These are phyloP conservation scores for Flagelloscypha sp. DNA, from an alignment of 768 basidiomycete species.

Conservation along the genomic window DNA sequence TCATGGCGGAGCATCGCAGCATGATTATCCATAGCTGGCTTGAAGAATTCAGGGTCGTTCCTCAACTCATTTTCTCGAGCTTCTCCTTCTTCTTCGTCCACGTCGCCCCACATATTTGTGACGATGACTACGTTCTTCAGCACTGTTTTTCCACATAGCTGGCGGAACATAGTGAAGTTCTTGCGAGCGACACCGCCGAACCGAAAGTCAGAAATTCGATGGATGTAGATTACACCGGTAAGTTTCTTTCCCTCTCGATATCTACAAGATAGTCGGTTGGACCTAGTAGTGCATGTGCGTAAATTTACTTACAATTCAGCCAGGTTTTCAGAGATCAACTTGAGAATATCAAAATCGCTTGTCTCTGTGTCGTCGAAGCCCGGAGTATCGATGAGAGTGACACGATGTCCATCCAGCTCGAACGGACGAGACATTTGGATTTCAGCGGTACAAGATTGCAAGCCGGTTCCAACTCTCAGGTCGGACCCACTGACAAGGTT, in stretches of 20 bases:
- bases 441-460: conserved; percentile 28
- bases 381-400: conserved; percentile 34
- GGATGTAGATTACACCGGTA: conserved; percentile 25
- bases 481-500: conserved; percentile 25
- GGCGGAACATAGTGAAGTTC: conserved; percentile 25
- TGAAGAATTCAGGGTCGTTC: conserved; percentile 30
- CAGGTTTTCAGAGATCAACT: conserved; percentile 18
- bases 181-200: conserved; percentile 21
- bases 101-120: conserved; percentile 31
- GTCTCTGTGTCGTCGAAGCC: conserved; percentile 29
- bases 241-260: conserved; percentile 10
- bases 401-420: conserved; percentile 18
- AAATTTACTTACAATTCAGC: conserved; percentile 14
- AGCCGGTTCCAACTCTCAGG: conserved; percentile 22
- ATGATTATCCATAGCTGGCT: conserved; percentile 33
- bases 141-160: conserved; percentile 24
- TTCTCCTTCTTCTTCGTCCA: conserved; percentile 3
- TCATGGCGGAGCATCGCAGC: conserved; percentile 29
- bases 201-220: conserved; percentile 26
- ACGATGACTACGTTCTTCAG: conserved; percentile 22
- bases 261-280: background rate
- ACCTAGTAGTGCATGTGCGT: background rate
- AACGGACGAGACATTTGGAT: conserved; percentile 23
- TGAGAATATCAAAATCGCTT: conserved; percentile 18
- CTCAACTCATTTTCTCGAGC: conserved; percentile 19